Percentiles rank a stretch among this genome's conserved stretches.
phyloP scores from a whole-genome alignment of 371 early-diverging fungal genomes.

The Mucor circinelloides region DNA sequence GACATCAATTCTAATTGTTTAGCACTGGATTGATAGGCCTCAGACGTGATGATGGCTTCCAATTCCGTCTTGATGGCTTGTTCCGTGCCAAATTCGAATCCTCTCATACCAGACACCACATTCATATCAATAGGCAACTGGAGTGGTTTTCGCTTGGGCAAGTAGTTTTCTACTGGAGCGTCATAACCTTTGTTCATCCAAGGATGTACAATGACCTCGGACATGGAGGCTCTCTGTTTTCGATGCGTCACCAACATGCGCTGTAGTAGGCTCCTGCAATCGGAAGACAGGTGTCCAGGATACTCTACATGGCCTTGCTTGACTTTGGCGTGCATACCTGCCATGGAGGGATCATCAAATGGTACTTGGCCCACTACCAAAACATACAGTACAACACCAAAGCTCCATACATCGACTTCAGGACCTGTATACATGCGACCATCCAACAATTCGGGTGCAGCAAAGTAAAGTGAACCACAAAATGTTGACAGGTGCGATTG shows the following conservation, averaged over 20 bases:
- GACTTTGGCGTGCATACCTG: slow-evolving; percentile 85
- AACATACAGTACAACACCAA: slow-evolving; percentile 95
- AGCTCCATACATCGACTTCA: slow-evolving; percentile 95
- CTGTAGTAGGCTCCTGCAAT: slow-evolving; percentile 74
- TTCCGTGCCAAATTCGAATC: slow-evolving; percentile 83
- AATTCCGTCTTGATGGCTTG: slow-evolving; percentile 64
- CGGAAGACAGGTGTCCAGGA: slow-evolving; percentile 81
- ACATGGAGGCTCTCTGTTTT: slow-evolving; percentile 70
- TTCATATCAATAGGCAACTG: slow-evolving; percentile 67
- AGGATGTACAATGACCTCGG: slow-evolving; percentile 71
- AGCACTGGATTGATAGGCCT: slow-evolving; percentile 28
- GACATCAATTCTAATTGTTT: background rate
- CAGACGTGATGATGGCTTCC: slow-evolving; percentile 49
- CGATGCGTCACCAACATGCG: slow-evolving; percentile 79
- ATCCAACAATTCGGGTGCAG: slow-evolving; percentile 91
- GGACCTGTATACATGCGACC: slow-evolving; percentile 90
- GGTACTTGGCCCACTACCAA: slow-evolving; percentile 94
- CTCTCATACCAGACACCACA: slow-evolving; percentile 78
- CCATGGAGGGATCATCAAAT: slow-evolving; percentile 91
- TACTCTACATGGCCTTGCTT: slow-evolving; percentile 77
- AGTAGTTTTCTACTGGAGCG: slow-evolving; percentile 59
- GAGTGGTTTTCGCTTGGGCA: slow-evolving; percentile 69
- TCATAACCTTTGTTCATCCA: slow-evolving; percentile 87
- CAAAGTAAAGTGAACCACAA: slow-evolving; percentile 96
- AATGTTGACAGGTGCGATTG: slow-evolving; percentile 82